Evolutionary conservation across 768 basidiomycete genomes (phyloP).

Genomic region (Mrakia blollopis): DNA sequence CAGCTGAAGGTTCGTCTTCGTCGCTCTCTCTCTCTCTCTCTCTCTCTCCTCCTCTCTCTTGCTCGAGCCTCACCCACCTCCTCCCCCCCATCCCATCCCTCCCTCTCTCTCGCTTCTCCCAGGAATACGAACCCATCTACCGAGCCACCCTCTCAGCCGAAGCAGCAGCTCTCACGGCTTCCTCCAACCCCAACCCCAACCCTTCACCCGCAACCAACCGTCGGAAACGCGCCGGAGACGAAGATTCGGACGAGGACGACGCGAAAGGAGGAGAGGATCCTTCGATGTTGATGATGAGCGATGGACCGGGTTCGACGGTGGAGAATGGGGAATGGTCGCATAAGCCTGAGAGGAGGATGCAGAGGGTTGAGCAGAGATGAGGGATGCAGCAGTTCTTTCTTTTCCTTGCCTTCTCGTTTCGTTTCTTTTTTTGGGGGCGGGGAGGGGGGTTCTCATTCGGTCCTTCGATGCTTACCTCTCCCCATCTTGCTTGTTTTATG

Average conservation of each 20-base stretch:
- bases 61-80: not conserved
- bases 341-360: not conserved
- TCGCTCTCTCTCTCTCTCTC: not conserved
- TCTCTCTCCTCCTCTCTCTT: not conserved
- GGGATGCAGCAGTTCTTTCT: not conserved
- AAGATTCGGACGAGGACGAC: slow-evolving; percentile 20
- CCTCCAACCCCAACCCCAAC: not conserved
- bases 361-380: slow-evolving; percentile 7
- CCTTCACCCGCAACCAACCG: not conserved
- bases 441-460: too few relatives aligned
- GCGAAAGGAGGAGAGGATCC: too few relatives aligned
- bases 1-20: slow-evolving; percentile 68
- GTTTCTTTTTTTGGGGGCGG: not conserved
- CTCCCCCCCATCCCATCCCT: not conserved
- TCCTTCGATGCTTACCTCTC: not conserved
- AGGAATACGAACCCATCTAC: slow-evolving; percentile 94
- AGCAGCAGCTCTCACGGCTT: slow-evolving; percentile 1
- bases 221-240: slow-evolving; percentile 14
- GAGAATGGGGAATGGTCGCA: not conserved
- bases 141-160: slow-evolving; percentile 50
- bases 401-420: not conserved
- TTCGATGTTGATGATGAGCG: slow-evolving; percentile 6
- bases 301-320: not conserved
- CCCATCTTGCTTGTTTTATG: not conserved
- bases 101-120: slow-evolving; percentile 3